Evolutionary conservation across 345 rosid genomes (phyloP).

Genomic region (Brassica carinata): DNA sequence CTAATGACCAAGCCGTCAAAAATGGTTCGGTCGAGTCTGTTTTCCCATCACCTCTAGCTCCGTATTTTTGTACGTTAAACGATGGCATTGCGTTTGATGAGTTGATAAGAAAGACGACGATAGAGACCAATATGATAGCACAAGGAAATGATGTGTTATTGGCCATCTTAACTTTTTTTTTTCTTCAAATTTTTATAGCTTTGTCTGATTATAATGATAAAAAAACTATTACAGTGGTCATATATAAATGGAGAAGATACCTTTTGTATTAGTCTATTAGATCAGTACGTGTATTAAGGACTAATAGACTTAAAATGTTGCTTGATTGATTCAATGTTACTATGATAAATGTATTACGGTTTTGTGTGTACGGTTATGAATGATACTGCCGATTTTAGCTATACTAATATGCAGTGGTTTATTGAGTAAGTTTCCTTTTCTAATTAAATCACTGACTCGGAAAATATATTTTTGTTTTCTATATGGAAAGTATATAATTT

Average conservation of each 20-base stretch:
- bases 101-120: neutral
- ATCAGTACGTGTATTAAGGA: constrained; percentile 29
- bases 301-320: constrained; percentile 24
- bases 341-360: neutral
- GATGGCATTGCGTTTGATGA: constrained; percentile 39
- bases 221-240: neutral
- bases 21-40: constrained; percentile 61
- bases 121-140: constrained; percentile 12
- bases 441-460: neutral
- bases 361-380: constrained; percentile 12
- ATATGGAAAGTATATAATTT: neutral
- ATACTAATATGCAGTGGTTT: neutral
- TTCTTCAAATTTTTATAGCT: neutral
- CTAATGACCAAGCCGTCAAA: constrained; percentile 51
- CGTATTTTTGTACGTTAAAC: constrained; percentile 39
- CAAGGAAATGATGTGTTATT: constrained; percentile 5
- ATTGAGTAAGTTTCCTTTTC: too few species aligned
- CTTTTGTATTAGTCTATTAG: neutral
- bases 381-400: neutral
- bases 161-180: constrained; percentile 30
- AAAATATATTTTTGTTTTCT: neutral
- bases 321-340: constrained; percentile 28
- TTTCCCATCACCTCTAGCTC: constrained; percentile 59
- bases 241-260: constrained; percentile 15
- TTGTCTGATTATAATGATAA: constrained; percentile 6